phyloP scores from a whole-genome alignment of 495 filamentous ascomycete genomes.

The Polyplosphaeria fusca region DNA sequence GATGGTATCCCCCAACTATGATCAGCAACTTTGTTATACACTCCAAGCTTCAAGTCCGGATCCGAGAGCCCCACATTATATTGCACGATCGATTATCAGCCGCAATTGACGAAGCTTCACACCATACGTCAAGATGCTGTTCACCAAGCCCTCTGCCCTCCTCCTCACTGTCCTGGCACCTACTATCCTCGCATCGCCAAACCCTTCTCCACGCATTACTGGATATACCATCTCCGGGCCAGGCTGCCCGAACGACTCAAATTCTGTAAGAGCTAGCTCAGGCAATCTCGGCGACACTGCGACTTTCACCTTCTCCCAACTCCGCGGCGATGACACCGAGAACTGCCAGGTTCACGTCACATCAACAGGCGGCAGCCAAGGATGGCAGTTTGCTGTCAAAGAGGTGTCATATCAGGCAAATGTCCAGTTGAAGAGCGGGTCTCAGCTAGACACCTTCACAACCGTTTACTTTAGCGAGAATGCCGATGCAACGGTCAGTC shows the following conservation, averaged over 20 bases:
- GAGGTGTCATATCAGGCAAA: conserved; percentile 10
- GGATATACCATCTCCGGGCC: conserved; percentile 6
- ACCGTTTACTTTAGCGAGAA: conserved; percentile 18
- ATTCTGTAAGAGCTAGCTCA: conserved; percentile 2
- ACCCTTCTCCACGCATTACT: conserved; percentile 6
- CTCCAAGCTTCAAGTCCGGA: neutral
- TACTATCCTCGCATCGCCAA: neutral
- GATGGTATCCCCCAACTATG: neutral
- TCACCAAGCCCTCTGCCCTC: conserved; percentile 16
- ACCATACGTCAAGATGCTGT: neutral
- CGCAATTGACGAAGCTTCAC: neutral
- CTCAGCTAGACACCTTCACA: conserved; percentile 7
- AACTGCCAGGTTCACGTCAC: conserved; percentile 25
- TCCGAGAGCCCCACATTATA: neutral
- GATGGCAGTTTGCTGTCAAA: conserved; percentile 26
- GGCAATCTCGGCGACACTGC: conserved; percentile 4
- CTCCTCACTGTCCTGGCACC: conserved; percentile 9
- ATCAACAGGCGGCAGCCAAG: neutral
- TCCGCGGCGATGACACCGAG: conserved; percentile 15
- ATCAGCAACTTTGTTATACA: neutral
- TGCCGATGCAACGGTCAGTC: conserved; percentile 18
- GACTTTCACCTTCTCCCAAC: conserved; percentile 15
- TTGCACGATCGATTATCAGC: neutral
- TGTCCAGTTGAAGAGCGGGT: conserved; percentile 11
- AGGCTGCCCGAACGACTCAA: conserved; percentile 20